Evolutionary conservation across 768 basidiomycete genomes (phyloP), one percentile per base, ranked within the genome.

Genomic region (Kwoniella sp.): DNA sequence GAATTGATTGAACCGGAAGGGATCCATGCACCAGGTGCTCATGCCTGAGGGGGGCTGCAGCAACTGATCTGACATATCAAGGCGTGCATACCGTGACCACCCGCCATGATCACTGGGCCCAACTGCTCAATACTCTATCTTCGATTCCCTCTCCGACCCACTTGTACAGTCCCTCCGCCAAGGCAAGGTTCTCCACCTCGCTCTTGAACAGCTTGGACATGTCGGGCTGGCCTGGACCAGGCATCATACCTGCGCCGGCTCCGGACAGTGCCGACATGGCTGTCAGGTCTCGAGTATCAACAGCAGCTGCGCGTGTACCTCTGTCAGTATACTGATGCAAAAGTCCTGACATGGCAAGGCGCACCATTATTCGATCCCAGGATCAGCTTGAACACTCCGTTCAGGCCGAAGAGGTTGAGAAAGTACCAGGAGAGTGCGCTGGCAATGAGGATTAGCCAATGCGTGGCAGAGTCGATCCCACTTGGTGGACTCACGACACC

Each of bases 371-470:
- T 89, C 33, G 81, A 81, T 8, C 91, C 92, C 54, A 99, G 84
- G 53, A 98, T 82, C 55, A 98, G 84, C 42, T 86, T 87, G 78
- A 98, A 99, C 15, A 99, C 75, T 15, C 91, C 92, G 68, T 96
- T 96, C 57, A 99, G 77, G 47, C 93, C 93, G 75, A 99, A 98
- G 77, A 96, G 88, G 78, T 96, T 98, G 66, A 98, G 83, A 76
- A 99, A 98, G 77, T 98, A 99, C 95, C 95, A 98, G 15, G 89
- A 92, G 48, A 98, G 79, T 10, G 95, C 72, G 2, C 68, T 70
- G 34, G 1, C 26, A 22, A 44, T 19, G 3, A 25, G 7, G 31
- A 42, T 31, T 20, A 20, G 19, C 31, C 15, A 8, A 12, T 14
- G 36, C 6, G 23, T 11, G 14, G 40, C 26, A 43, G 42, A 40